Evolutionary conservation across 1,284 basidiomycete species (phyloP).

Genomic region (Apiotrichum veenhuisii): DNA sequence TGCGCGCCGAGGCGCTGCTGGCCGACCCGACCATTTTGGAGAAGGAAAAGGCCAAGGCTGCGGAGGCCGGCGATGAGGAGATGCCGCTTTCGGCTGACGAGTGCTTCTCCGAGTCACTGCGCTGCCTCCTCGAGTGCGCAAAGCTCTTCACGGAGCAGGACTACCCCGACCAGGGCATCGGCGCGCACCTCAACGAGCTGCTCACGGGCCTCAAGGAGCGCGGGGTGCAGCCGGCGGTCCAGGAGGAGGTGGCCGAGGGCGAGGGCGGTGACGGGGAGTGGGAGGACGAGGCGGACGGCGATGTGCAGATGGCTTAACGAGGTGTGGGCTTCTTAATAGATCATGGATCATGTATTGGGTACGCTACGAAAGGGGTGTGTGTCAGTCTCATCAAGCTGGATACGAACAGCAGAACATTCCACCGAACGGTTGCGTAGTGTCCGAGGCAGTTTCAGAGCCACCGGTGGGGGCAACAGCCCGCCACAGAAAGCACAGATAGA

Average conservation of each 20-base stretch:
- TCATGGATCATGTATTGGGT: background rate
- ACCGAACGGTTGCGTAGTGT: no score
- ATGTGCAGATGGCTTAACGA: conserved; percentile 61
- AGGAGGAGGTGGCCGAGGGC: conserved; percentile 52
- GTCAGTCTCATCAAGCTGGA: no score
- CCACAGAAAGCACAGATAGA: no score
- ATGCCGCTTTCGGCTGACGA: conserved; percentile 69
- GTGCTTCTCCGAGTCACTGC: conserved; percentile 71
- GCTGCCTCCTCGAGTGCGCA: conserved; percentile 75
- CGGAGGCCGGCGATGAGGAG: conserved; percentile 37
- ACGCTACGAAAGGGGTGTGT: background rate
- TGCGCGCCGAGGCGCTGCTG: conserved; percentile 51
- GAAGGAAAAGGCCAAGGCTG: conserved; percentile 2
- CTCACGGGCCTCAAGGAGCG: conserved; percentile 63
- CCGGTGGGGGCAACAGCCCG: no score
- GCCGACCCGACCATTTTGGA: conserved; percentile 24
- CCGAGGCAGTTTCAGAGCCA: no score
- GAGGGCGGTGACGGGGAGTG: conserved; percentile 43
- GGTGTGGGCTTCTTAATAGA: background rate
- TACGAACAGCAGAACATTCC: no score
- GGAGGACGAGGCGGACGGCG: conserved; percentile 54
- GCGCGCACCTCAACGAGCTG: conserved; percentile 72
- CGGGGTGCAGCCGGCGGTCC: conserved; percentile 64
- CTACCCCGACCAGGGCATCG: conserved; percentile 72
- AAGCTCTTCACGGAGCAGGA: conserved; percentile 70